Evolutionary conservation across 305 asterid species (phyloP).

Genomic region (Fraxinus paxiana): DNA sequence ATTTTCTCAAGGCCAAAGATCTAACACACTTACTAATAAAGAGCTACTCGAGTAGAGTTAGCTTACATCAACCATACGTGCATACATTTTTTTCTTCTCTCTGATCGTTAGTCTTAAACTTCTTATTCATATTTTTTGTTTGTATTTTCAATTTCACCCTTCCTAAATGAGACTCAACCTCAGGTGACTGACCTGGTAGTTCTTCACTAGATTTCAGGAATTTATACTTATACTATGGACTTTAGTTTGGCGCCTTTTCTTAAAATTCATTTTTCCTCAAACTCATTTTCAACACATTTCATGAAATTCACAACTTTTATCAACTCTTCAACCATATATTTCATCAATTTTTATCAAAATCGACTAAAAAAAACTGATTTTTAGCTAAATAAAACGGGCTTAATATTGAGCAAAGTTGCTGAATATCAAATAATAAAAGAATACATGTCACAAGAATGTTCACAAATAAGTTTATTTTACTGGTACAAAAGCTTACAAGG

Average conservation of each 20-base stretch:
- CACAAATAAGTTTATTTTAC: neutral
- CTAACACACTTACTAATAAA: neutral
- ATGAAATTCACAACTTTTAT: neutral
- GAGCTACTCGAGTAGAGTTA: neutral
- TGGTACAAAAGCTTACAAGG: conserved; percentile 1
- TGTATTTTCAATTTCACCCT: neutral
- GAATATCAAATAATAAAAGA: neutral
- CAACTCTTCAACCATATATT: neutral
- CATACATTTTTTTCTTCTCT: neutral
- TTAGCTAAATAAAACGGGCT: neutral
- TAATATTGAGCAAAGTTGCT: neutral
- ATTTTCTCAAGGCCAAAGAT: neutral
- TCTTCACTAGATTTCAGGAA: neutral
- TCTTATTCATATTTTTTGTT: neutral
- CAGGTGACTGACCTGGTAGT: neutral
- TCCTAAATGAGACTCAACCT: neutral
- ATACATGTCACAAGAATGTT: neutral
- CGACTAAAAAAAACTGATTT: neutral
- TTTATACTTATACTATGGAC: neutral
- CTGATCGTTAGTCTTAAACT: neutral
- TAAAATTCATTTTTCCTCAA: neutral
- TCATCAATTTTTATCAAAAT: neutral
- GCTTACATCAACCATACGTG: neutral
- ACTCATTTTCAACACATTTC: neutral
- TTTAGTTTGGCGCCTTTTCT: neutral